Evolutionary conservation across 1,284 basidiomycete genomes (phyloP).

Genomic region (Neolentinus lepideus): DNA sequence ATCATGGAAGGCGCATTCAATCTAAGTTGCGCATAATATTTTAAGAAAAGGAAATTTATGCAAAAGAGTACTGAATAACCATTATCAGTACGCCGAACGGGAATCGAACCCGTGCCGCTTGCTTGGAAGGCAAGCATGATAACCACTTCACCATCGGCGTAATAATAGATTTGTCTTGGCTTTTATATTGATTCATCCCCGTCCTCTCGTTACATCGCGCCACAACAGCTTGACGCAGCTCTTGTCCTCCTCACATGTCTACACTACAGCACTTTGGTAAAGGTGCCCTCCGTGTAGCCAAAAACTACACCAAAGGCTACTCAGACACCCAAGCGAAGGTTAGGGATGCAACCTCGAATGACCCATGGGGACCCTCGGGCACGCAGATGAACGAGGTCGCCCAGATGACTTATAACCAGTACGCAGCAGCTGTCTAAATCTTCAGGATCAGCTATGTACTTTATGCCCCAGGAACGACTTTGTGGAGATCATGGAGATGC

Average conservation of each 20-base stretch:
- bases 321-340: slow-evolving; percentile 94
- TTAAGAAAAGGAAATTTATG: too few relatives aligned
- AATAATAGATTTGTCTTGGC: neutral
- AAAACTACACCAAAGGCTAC: slow-evolving; percentile 95
- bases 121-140: slow-evolving; percentile 85
- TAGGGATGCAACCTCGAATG: slow-evolving; percentile 99
- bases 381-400: slow-evolving; percentile 99
- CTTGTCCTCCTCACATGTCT: slow-evolving; percentile 17
- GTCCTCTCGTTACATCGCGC: neutral
- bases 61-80: slow-evolving; percentile 8
- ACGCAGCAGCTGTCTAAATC: slow-evolving; percentile 23
- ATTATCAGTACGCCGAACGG: slow-evolving; percentile 48
- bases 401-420: slow-evolving; percentile 98
- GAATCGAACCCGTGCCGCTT: slow-evolving; percentile 48
- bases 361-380: slow-evolving; percentile 97
- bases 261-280: slow-evolving; percentile 69
- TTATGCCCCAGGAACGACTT: slow-evolving; percentile 75
- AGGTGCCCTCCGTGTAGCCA: slow-evolving; percentile 79
- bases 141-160: slow-evolving; percentile 77
- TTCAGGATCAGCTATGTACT: neutral
- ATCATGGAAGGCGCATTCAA: too few relatives aligned
- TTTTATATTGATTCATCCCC: too few relatives aligned
- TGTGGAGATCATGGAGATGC: slow-evolving; percentile 99
- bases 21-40: too few relatives aligned
- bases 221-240: neutral